Evolutionary conservation across 495 filamentous ascomycete species (phyloP).

Genomic region (Lineolata rhizophorae): DNA sequence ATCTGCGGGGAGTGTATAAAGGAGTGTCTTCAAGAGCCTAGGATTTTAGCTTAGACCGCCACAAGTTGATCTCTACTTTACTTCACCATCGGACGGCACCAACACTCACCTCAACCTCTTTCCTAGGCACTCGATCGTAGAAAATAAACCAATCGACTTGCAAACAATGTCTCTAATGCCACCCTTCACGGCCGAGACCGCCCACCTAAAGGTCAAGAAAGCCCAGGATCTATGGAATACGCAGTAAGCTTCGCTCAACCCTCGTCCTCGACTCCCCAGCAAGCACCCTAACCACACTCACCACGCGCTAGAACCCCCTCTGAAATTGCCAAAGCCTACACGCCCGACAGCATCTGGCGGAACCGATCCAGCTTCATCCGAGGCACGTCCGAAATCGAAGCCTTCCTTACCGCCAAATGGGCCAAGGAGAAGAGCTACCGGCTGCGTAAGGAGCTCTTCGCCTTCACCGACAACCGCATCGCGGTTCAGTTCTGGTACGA

Average conservation of each 20-base stretch:
- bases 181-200: slow-evolving; percentile 62
- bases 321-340: slow-evolving; percentile 50
- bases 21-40: too few relatives aligned
- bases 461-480: slow-evolving; percentile 49
- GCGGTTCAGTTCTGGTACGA: slow-evolving; percentile 92
- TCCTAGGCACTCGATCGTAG: too few relatives aligned
- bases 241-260: slow-evolving; percentile 32
- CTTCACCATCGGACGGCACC: too few relatives aligned
- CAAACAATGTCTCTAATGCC: too few relatives aligned
- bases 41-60: too few relatives aligned
- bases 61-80: too few relatives aligned
- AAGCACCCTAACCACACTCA: neutral
- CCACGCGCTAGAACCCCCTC: slow-evolving; percentile 34
- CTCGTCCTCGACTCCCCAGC: too few relatives aligned
- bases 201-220: slow-evolving; percentile 59
- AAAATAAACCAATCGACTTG: too few relatives aligned
- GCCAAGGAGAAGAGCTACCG: slow-evolving; percentile 46
- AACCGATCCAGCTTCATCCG: slow-evolving; percentile 52
- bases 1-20: too few relatives aligned
- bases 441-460: slow-evolving; percentile 75
- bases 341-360: slow-evolving; percentile 58
- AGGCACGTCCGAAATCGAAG: slow-evolving; percentile 45
- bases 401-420: slow-evolving; percentile 64
- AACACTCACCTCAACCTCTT: too few relatives aligned
- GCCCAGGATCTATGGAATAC: slow-evolving; percentile 79